These are phyloP conservation scores for Cryptococcus maquisensis DNA, from an alignment of 1,284 basidiomycete species.

Conservation along the genomic window DNA sequence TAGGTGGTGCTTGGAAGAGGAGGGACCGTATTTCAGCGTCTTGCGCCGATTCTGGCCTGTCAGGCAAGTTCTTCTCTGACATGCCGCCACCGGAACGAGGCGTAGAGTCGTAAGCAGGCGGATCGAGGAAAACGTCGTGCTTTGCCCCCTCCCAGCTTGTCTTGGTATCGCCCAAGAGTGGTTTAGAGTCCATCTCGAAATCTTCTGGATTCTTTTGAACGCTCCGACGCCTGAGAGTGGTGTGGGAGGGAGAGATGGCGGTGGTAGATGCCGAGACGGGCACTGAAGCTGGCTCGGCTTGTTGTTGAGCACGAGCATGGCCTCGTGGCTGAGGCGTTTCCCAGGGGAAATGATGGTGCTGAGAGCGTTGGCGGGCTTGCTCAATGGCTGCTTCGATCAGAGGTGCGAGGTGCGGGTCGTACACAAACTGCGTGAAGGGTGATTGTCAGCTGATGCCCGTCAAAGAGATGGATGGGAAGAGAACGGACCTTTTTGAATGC, in stretches of 20 bases:
- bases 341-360: constrained; percentile 1
- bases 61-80: background rate
- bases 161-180: background rate
- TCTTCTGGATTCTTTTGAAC: too few relatives aligned
- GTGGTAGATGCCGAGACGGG: background rate
- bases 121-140: background rate
- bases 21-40: constrained; percentile 20
- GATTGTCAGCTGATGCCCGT: background rate
- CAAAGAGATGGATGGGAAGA: background rate
- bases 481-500: constrained; percentile 42
- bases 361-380: constrained; percentile 5
- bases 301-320: constrained; percentile 4
- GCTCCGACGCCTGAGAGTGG: background rate
- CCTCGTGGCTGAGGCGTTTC: background rate
- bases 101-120: background rate
- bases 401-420: constrained; percentile 43
- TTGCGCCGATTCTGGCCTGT: constrained; percentile 9
- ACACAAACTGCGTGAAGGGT: constrained; percentile 30
- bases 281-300: background rate
- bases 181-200: background rate
- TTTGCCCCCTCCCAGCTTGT: background rate
- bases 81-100: background rate
- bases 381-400: constrained; percentile 36
- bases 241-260: background rate
- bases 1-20: constrained; percentile 17